phyloP scores from a whole-genome alignment of 23 red algal species.

The Chondrus crispus region DNA sequence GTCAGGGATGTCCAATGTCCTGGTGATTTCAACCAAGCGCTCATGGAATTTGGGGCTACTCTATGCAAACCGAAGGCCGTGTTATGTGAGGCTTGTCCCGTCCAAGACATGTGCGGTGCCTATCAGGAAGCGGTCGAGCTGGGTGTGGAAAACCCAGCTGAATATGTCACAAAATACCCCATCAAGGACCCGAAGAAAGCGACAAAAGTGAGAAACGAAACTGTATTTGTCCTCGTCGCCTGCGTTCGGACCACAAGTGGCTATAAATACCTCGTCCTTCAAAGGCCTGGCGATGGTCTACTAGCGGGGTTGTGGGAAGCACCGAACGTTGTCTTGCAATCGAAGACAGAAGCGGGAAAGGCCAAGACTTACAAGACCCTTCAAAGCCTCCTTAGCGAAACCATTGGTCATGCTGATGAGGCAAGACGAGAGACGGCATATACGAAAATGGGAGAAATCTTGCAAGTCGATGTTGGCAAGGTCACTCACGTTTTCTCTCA shows the following conservation, averaged over 20 bases:
- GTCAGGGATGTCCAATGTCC: conserved; percentile 45
- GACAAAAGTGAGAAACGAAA: conserved; percentile 27
- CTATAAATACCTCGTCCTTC: conserved; percentile 5
- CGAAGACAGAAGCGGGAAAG: not conserved
- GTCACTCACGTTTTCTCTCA: conserved; percentile 93
- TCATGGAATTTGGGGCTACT: conserved; percentile 91
- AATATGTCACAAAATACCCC: conserved; percentile 36
- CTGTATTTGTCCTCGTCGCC: conserved; percentile 39
- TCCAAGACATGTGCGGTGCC: conserved; percentile 65
- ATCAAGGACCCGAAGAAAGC: conserved; percentile 1
- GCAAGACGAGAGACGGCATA: too few relatives aligned
- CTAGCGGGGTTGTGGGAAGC: conserved; percentile 80
- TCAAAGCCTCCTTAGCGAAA: not conserved
- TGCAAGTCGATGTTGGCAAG: conserved; percentile 29
- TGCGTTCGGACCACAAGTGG: not conserved
- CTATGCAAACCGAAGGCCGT: conserved; percentile 83
- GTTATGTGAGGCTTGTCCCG: conserved; percentile 59
- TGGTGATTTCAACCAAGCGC: conserved; percentile 88
- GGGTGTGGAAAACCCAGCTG: not conserved
- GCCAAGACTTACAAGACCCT: not conserved
- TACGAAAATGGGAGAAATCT: too few relatives aligned
- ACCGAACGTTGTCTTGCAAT: conserved; percentile 48
- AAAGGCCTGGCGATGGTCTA: conserved; percentile 54
- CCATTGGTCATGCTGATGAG: too few relatives aligned
- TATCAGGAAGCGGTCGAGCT: conserved; percentile 24